These are phyloP conservation scores for Aurifilum marmelostoma DNA, from an alignment of 2,329 filamentous ascomycete species.

Conservation along the genomic window DNA sequence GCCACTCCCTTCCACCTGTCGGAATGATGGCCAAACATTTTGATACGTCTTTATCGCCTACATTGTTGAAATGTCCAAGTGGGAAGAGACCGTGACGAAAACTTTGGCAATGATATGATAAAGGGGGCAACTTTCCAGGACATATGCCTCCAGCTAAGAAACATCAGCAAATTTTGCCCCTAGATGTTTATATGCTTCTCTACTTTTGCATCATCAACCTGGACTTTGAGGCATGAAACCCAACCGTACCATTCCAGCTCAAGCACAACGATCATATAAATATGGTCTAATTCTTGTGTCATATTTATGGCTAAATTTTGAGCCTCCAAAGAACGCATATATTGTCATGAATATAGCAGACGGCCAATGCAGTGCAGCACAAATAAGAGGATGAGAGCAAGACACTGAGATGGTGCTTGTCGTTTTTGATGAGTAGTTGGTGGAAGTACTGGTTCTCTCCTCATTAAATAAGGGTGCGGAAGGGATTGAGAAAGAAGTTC, in stretches of 20 bases:
- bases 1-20: too few species aligned
- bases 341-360: background rate
- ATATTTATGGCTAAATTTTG: too few species aligned
- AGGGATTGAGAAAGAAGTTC: background rate
- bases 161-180: background rate
- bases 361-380: too few species aligned
- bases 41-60: too few species aligned
- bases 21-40: too few species aligned
- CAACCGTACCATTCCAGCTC: background rate
- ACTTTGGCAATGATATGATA: too few species aligned
- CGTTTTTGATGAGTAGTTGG: background rate
- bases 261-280: background rate
- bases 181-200: background rate
- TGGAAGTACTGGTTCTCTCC: background rate
- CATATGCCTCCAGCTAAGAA: background rate
- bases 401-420: background rate
- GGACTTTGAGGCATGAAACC: background rate
- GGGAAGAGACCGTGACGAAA: too few species aligned
- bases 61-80: too few species aligned
- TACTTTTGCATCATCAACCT: background rate
- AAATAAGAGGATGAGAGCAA: background rate
- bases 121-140: too few species aligned
- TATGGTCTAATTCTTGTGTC: too few species aligned
- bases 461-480: background rate
- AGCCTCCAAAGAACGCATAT: background rate